A percentile compares a stretch with the other conserved stretches of the same genome.
These are phyloP conservation scores for Rhinocladiella mackenziei DNA, from an alignment of 2,329 filamentous ascomycete genomes.

Conservation along the genomic window DNA sequence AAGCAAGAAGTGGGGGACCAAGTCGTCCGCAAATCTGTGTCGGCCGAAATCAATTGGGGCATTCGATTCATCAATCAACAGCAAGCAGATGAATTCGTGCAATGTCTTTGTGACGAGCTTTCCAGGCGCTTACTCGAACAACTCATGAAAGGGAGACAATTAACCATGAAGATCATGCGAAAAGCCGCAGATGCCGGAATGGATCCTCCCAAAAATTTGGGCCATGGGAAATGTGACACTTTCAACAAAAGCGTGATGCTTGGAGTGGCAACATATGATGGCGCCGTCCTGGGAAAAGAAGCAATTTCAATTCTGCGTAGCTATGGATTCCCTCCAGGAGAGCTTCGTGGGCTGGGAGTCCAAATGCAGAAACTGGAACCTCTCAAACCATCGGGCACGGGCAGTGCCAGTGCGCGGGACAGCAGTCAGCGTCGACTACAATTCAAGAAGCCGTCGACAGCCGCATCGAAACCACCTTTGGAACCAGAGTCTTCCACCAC, in stretches of 20 bases:
- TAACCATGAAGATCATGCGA: conserved; percentile 94
- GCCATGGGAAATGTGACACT: conserved; percentile 90
- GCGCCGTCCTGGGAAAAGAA: conserved; percentile 70
- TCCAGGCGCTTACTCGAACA: conserved; percentile 76
- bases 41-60: conserved; percentile 96
- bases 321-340: conserved; percentile 80
- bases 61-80: conserved; percentile 87
- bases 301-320: conserved; percentile 77
- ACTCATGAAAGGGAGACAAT: conserved; percentile 76
- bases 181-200: conserved; percentile 80
- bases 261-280: conserved; percentile 76
- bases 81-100: conserved; percentile 91
- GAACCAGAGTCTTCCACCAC: conserved; percentile 8
- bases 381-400: conserved; percentile 52
- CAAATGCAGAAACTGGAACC: conserved; percentile 91
- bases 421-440: conserved; percentile 75
- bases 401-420: conserved; percentile 41
- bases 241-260: conserved; percentile 85
- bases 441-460: conserved; percentile 58
- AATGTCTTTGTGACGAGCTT: conserved; percentile 78
- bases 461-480: conserved; percentile 24
- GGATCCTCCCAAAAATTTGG: conserved; percentile 87
- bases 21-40: conserved; percentile 84
- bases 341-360: conserved; percentile 85
- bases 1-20: conserved; percentile 79